phyloP scores from a whole-genome alignment of 495 filamentous ascomycete species.

The Echria macrotheca region DNA sequence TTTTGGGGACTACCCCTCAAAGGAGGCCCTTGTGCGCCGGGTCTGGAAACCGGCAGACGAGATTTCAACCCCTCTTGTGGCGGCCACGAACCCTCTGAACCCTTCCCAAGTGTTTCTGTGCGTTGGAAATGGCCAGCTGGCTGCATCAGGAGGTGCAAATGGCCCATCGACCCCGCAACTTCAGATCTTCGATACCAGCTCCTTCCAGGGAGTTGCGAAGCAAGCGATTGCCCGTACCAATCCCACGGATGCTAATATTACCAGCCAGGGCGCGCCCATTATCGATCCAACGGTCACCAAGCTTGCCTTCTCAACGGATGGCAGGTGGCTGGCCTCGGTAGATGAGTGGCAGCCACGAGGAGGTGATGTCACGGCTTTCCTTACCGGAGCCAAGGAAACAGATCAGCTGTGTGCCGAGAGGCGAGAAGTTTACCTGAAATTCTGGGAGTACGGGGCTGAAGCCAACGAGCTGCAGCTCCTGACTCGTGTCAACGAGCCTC shows the following conservation, averaged over 20 bases:
- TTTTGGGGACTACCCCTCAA: slow-evolving; percentile 33
- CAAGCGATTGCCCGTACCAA: slow-evolving; percentile 88
- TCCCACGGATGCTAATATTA: slow-evolving; percentile 69
- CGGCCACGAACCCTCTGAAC: slow-evolving; percentile 33
- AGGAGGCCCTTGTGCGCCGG: slow-evolving; percentile 36
- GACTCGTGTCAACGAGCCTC: slow-evolving; percentile 77
- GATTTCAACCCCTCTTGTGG: slow-evolving; percentile 27
- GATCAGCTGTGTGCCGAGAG: slow-evolving; percentile 41
- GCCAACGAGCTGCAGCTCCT: slow-evolving; percentile 64
- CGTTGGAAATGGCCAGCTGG: slow-evolving; percentile 44
- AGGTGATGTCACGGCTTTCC: slow-evolving; percentile 51
- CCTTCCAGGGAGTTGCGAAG: slow-evolving; percentile 65
- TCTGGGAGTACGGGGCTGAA: slow-evolving; percentile 74
- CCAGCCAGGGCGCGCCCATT: slow-evolving; percentile 61
- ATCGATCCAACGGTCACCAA: slow-evolving; percentile 67
- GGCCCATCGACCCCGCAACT: slow-evolving; percentile 41
- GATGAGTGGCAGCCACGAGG: slow-evolving; percentile 80
- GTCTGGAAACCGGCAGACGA: slow-evolving; percentile 31
- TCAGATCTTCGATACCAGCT: slow-evolving; percentile 78
- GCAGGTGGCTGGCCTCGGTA: slow-evolving; percentile 84
- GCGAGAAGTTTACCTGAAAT: slow-evolving; percentile 77
- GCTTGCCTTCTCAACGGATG: slow-evolving; percentile 68
- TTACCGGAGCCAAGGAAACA: slow-evolving; percentile 32
- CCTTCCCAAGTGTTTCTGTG: slow-evolving; percentile 40
- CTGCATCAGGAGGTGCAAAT: slow-evolving; percentile 31